Conservation (phyloP, 2,329 filamentous ascomycete genomes). For the Cercospora berteroae region DNA sequence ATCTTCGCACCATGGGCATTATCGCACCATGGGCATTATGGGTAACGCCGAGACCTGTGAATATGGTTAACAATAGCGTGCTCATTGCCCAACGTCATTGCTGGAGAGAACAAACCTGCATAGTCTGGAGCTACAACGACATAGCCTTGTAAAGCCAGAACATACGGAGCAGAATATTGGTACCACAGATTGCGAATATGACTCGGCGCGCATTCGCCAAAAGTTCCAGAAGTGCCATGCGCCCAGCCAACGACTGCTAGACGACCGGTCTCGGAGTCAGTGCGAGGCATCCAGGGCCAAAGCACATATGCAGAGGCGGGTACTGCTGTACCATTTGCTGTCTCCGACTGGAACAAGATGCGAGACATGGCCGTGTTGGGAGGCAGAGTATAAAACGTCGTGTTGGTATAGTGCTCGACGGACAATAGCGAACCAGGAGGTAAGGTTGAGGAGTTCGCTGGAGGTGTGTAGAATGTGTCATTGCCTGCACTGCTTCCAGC, state of each 20-base stretch:
- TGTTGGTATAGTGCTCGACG: slow-evolving; percentile 43
- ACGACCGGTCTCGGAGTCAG: slow-evolving; percentile 7
- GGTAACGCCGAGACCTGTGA: not conserved
- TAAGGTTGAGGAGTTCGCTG: slow-evolving; percentile 26
- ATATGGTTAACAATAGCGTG: not conserved
- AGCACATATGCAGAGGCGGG: slow-evolving; percentile 29
- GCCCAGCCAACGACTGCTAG: slow-evolving; percentile 28
- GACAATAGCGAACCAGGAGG: slow-evolving; percentile 42
- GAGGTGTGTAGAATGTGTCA: slow-evolving; percentile 13
- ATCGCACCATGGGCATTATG: not conserved
- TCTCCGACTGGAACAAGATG: not conserved
- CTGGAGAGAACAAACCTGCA: not conserved
- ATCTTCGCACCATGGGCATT: not conserved
- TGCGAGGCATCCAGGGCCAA: slow-evolving; percentile 47
- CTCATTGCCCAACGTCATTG: not conserved
- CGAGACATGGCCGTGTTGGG: slow-evolving; percentile 23
- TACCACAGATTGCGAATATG: slow-evolving; percentile 35
- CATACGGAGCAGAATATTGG: slow-evolving; percentile 30
- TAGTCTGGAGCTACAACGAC: slow-evolving; percentile 34
- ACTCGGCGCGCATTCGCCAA: slow-evolving; percentile 30
- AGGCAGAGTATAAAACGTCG: slow-evolving; percentile 43
- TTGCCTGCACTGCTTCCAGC: slow-evolving; percentile 18
- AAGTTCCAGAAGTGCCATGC: slow-evolving; percentile 23
- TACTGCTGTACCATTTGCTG: not conserved
- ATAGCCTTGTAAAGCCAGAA: slow-evolving; percentile 35